Conservation (phyloP, 2,329 filamentous ascomycete species). For the Tolypocladium amazonense region DNA sequence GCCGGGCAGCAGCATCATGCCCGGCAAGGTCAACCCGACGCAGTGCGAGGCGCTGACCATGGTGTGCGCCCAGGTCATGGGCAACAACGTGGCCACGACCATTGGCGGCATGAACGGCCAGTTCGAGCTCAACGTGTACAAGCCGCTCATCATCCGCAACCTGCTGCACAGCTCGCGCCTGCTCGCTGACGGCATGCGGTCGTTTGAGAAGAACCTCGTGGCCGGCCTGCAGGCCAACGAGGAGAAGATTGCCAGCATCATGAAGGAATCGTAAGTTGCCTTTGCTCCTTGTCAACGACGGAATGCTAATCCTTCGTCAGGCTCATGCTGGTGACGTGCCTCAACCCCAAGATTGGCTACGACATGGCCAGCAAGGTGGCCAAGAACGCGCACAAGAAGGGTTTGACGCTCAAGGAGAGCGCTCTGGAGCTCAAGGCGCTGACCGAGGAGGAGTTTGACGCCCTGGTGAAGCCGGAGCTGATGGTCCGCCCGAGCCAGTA, state of each 20-base stretch:
- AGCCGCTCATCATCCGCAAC: conserved; percentile 92
- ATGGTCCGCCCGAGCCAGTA: conserved; percentile 73
- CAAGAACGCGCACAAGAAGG: conserved; percentile 99
- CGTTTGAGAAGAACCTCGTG: conserved; percentile 90
- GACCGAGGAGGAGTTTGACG: conserved; percentile 81
- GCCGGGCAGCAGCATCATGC: conserved; percentile 97
- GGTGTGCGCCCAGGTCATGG: conserved; percentile 96
- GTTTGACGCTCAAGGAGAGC: conserved; percentile 82
- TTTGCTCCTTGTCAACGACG: neutral
- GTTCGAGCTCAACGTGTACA: conserved; percentile 98
- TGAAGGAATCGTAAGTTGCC: conserved; percentile 77
- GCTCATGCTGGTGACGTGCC: conserved; percentile 97
- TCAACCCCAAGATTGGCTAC: conserved; percentile 95
- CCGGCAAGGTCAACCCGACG: conserved; percentile 97
- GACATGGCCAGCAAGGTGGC: conserved; percentile 96
- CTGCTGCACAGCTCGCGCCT: conserved; percentile 85
- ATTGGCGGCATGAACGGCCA: conserved; percentile 96
- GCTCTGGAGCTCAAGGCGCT: conserved; percentile 89
- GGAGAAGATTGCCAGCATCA: conserved; percentile 76
- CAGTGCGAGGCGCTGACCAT: conserved; percentile 97
- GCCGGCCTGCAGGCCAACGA: conserved; percentile 85
- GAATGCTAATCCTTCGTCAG: conserved; percentile 30
- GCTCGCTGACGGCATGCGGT: conserved; percentile 83
- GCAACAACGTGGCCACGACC: conserved; percentile 87
- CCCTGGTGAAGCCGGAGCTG: conserved; percentile 81